phyloP scores from a whole-genome alignment of 768 basidiomycete species.

The Gelatoporia subvermispora region DNA sequence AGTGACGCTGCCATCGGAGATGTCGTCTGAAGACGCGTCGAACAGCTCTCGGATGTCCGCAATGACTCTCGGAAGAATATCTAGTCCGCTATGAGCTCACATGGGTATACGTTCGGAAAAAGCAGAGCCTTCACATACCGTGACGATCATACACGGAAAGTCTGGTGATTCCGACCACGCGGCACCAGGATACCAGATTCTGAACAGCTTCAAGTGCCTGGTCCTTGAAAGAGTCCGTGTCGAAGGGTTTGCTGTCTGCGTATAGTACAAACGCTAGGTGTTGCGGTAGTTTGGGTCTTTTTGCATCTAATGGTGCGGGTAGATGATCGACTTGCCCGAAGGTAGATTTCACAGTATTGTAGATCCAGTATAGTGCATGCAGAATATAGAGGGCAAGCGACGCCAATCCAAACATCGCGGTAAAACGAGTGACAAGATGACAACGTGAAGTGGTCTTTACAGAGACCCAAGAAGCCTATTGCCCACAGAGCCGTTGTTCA shows the following conservation, averaged over 20 bases:
- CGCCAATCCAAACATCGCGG: slow-evolving; percentile 43
- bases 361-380: slow-evolving; percentile 51
- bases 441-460: no score
- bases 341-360: slow-evolving; percentile 33
- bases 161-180: slow-evolving; percentile 50
- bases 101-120: not conserved
- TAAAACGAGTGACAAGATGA: not conserved
- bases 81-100: not conserved
- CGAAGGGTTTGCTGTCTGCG: slow-evolving; percentile 30
- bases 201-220: slow-evolving; percentile 50
- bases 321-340: slow-evolving; percentile 21
- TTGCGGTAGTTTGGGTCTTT: slow-evolving; percentile 53
- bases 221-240: slow-evolving; percentile 32
- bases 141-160: slow-evolving; percentile 70
- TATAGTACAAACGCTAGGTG: slow-evolving; percentile 67
- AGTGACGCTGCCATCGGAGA: slow-evolving; percentile 22
- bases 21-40: not conserved
- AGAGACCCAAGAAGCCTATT: no score
- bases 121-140: slow-evolving; percentile 39
- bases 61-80: slow-evolving; percentile 11
- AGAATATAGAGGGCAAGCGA: slow-evolving; percentile 46
- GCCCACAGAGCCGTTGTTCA: no score
- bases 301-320: slow-evolving; percentile 46
- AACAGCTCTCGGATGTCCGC: slow-evolving; percentile 35
- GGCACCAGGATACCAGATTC: slow-evolving; percentile 57